Conservation (phyloP, 169 alveolate species). For the Babesia microti region DNA sequence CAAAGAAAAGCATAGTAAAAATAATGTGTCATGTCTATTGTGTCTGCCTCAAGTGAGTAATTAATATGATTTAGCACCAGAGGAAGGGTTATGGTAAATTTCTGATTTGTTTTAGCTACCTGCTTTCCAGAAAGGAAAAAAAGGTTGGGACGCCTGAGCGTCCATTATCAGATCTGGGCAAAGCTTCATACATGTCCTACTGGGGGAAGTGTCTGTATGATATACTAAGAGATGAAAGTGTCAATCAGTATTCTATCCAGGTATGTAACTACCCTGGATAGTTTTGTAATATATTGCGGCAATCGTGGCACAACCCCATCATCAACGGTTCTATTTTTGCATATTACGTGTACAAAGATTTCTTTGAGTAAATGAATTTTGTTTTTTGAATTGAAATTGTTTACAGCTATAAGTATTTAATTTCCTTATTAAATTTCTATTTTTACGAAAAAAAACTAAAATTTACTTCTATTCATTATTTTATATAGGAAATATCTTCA, state of each 20-base stretch:
- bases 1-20: conserved; percentile 75
- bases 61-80: conserved; percentile 57
- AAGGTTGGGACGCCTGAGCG: conserved; percentile 95
- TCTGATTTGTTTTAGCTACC: conserved; percentile 75
- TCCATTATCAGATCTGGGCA: conserved; percentile 93
- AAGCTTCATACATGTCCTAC: conserved; percentile 85
- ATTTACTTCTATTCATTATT: too few relatives aligned
- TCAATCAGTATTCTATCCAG: conserved; percentile 45
- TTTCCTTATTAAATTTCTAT: too few relatives aligned
- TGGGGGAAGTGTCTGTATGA: conserved; percentile 84
- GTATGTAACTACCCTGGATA: conserved; percentile 11
- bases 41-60: conserved; percentile 70
- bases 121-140: conserved; percentile 82
- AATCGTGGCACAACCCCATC: background rate
- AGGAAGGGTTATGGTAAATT: conserved; percentile 83
- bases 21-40: conserved; percentile 78
- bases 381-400: too few relatives aligned
- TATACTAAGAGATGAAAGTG: conserved; percentile 36
- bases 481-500: conserved; percentile 54
- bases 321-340: conserved; percentile 1
- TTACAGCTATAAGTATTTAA: too few relatives aligned
- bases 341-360: too few relatives aligned
- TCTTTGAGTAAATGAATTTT: too few relatives aligned
- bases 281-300: background rate
- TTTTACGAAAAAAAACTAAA: too few relatives aligned